Percentiles rank a stretch among this genome's conserved stretches.
Evolutionary conservation across 1,139 yeast genomes (phyloP).

Genomic region (Nadsonia starkeyi-henricii): DNA sequence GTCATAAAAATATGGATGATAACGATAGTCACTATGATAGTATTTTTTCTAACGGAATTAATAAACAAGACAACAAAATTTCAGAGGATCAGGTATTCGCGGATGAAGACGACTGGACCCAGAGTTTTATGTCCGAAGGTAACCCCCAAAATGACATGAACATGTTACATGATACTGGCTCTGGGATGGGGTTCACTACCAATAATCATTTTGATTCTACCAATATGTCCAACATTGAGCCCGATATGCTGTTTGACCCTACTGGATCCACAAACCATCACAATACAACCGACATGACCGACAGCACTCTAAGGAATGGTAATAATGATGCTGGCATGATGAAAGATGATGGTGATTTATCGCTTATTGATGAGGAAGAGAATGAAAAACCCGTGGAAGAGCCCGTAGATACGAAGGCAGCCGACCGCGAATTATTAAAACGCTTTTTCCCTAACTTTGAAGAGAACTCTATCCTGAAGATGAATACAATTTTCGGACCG

Average conservation of each 20-base stretch:
- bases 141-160: constrained; percentile 16
- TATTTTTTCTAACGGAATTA: background rate
- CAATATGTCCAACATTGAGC: background rate
- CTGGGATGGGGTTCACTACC: background rate
- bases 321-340: constrained; percentile 3
- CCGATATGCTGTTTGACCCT: background rate
- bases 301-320: constrained; percentile 1
- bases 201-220: background rate
- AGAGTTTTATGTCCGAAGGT: constrained; percentile 15
- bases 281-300: too few species aligned
- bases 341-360: constrained; percentile 3
- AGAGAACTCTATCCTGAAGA: constrained; percentile 41
- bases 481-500: constrained; percentile 56
- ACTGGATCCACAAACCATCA: background rate
- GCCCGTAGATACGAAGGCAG: constrained; percentile 1
- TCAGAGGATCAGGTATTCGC: constrained; percentile 5
- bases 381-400: constrained; percentile 3
- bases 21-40: constrained; percentile 15
- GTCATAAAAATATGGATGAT: constrained; percentile 15
- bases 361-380: constrained; percentile 14
- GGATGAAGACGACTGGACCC: constrained; percentile 13
- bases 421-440: constrained; percentile 18
- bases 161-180: constrained; percentile 14
- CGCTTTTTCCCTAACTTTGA: constrained; percentile 51
- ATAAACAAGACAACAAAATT: constrained; percentile 14